These are phyloP conservation scores for Apophysomyces ossiformis DNA, from an alignment of 371 early-diverging fungal genomes.

Conservation along the genomic window DNA sequence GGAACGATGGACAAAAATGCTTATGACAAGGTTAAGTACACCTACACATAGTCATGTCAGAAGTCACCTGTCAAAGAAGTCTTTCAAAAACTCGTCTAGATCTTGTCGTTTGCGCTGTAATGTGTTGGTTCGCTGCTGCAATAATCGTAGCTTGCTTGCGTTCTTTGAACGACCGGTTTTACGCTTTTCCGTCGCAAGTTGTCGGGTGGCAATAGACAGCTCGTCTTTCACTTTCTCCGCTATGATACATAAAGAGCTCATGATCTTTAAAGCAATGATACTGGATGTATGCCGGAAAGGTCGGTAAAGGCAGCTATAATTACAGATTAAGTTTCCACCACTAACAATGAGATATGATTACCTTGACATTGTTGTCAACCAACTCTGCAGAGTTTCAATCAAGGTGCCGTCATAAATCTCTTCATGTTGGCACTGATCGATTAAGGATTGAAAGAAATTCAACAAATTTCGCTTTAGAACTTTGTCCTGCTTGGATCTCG, in stretches of 20 bases:
- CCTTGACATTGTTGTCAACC: conserved; percentile 63
- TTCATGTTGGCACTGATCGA: conserved; percentile 64
- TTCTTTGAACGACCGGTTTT: conserved; percentile 22
- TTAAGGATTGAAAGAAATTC: conserved; percentile 61
- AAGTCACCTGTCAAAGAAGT: conserved; percentile 66
- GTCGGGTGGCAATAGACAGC: conserved; percentile 66
- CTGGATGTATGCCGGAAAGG: conserved; percentile 93
- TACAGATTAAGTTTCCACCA: conserved; percentile 5
- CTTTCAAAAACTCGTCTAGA: conserved; percentile 53
- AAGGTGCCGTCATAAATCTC: conserved; percentile 66
- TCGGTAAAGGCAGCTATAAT: conserved; percentile 71
- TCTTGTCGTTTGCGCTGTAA: conserved; percentile 30
- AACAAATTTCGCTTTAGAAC: conserved; percentile 60
- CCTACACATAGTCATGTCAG: no score
- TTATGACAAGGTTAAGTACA: conserved; percentile 21
- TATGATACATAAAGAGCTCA: conserved; percentile 65
- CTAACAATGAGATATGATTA: conserved; percentile 17
- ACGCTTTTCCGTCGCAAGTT: conserved; percentile 49
- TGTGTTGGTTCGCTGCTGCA: conserved; percentile 23
- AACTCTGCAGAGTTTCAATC: conserved; percentile 55
- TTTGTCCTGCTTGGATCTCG: conserved; percentile 62
- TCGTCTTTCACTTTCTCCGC: conserved; percentile 63
- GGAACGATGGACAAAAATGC: conserved; percentile 86
- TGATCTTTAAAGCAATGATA: conserved; percentile 63
- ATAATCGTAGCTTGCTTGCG: conserved; percentile 17